Evolutionary conservation across 1,139 yeast genomes (phyloP), one percentile per base, ranked within the genome.

Genomic region (Candida neerlandica): DNA sequence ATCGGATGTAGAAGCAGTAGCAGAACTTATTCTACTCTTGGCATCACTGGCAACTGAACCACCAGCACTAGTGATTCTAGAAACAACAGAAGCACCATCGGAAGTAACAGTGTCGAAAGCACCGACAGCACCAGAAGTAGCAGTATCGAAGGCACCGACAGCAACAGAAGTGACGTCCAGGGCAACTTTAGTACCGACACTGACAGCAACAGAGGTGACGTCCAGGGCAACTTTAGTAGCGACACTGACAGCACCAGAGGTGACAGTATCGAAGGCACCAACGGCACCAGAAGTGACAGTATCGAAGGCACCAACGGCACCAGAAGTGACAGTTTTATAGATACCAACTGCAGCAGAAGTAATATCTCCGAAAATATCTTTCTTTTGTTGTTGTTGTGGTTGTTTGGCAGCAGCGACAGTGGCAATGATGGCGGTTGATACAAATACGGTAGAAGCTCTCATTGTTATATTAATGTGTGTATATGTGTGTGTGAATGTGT

Each of bases 151-250:
- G 16, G 45, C 49, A 12, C 41, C 47, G 19, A 27, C 46, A 5
- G 39, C 48, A 14, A 35, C 45, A 15, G 49, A 37, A n/a, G 47
- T 34, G 14, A 41, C 44, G 16, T 40, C 16, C n/a, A n/a, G n/a
- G n/a, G n/a, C n/a, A n/a, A n/a, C n/a, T n/a, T n/a, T n/a, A 12
- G 10, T 32, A 21, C 5, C 18, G n/a, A 29, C 40, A 39, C 42
- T 23, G 2, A 39, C 51, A 26, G 42, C 47, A 40, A 41, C 52
- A 11, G 48, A 33, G 32, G 46, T 48, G 18, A 47, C 47, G 9
- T 23, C 27, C 27, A 23, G 27, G 27, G 27, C 27, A 23, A 10
- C 48, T 5, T 29, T 46, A 10, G 16, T 15, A 14, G 41, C 43
- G 11, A 35, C 43, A 19, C 35, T 38, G 15, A 12, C 48, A 34